Evolutionary conservation across 352 stramenopile genomes (phyloP).

Genomic region (Pythium biforme): DNA sequence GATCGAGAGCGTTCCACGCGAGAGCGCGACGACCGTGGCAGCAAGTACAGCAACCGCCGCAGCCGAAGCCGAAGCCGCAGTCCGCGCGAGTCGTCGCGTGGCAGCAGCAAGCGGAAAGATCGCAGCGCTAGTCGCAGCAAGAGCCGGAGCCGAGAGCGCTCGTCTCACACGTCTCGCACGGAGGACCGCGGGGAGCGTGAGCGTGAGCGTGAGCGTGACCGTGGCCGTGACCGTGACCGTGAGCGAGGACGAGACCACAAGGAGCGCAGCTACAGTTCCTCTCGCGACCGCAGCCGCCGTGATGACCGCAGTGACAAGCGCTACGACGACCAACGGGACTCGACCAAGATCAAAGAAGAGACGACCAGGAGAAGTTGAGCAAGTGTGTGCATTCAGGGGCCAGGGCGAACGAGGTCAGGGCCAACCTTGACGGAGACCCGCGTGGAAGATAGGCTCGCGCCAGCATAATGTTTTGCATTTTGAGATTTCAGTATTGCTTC

Average conservation of each 20-base stretch:
- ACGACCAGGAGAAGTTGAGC: slow-evolving; percentile 7
- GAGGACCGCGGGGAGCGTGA: slow-evolving; percentile 19
- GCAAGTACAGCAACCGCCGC: slow-evolving; percentile 8
- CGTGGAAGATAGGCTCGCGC: neutral
- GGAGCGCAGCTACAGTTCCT: slow-evolving; percentile 16
- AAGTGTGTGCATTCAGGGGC: neutral
- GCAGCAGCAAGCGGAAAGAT: slow-evolving; percentile 37
- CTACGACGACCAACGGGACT: slow-evolving; percentile 7
- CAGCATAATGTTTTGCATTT: slow-evolving; percentile 21
- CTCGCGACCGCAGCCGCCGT: slow-evolving; percentile 14
- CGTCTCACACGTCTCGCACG: slow-evolving; percentile 10
- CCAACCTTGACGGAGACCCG: neutral
- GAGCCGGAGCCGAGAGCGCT: slow-evolving; percentile 26
- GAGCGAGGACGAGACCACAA: slow-evolving; percentile 14
- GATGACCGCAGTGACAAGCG: slow-evolving; percentile 12
- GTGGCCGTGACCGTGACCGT: slow-evolving; percentile 5
- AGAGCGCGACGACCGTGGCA: slow-evolving; percentile 39
- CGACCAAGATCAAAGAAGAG: slow-evolving; percentile 21
- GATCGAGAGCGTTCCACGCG: slow-evolving; percentile 15
- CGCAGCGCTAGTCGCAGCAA: slow-evolving; percentile 39
- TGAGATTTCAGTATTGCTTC: slow-evolving; percentile 15
- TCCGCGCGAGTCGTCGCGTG: slow-evolving; percentile 25
- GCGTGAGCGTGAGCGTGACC: slow-evolving; percentile 12
- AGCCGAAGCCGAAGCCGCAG: slow-evolving; percentile 39
- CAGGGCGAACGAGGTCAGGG: too few relatives aligned